Evolutionary conservation across 768 basidiomycete species (phyloP).

Genomic region (Wakefieldia striispora): DNA sequence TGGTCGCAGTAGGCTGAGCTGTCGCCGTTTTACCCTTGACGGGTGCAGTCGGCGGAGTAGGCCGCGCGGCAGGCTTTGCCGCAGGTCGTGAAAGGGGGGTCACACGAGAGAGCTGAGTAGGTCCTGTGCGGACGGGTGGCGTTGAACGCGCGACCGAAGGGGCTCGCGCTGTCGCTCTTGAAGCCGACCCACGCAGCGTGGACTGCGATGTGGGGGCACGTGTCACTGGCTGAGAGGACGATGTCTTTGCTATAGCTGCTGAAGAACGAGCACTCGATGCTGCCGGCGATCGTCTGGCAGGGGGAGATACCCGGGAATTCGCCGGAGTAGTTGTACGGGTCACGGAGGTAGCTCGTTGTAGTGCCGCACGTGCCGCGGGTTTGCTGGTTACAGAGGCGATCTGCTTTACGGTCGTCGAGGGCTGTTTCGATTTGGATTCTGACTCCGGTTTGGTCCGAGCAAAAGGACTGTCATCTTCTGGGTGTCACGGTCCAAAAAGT

Average conservation of each 20-base stretch:
- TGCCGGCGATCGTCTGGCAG: slow-evolving; percentile 7
- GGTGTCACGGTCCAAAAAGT: not conserved
- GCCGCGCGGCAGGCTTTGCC: slow-evolving; percentile 6
- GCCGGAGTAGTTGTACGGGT: not conserved
- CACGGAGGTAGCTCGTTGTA: slow-evolving; percentile 4
- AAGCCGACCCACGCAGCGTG: slow-evolving; percentile 10
- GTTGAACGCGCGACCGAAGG: slow-evolving; percentile 15
- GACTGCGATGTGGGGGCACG: slow-evolving; percentile 26
- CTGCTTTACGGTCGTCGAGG: not conserved
- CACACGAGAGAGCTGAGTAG: slow-evolving; percentile 7
- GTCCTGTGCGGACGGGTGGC: slow-evolving; percentile 11
- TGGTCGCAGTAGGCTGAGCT: not conserved
- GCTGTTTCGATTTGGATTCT: slow-evolving; percentile 8
- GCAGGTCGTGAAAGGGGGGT: slow-evolving; percentile 7
- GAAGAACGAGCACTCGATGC: slow-evolving; percentile 9
- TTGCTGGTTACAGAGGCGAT: not conserved
- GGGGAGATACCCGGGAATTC: slow-evolving; percentile 10
- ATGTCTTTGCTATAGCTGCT: not conserved
- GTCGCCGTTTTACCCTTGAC: slow-evolving; percentile 9
- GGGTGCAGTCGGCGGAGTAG: slow-evolving; percentile 2
- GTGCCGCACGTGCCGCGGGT: slow-evolving; percentile 4
- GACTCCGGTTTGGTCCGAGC: slow-evolving; percentile 9
- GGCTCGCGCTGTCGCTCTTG: slow-evolving; percentile 20
- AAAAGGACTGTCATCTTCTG: slow-evolving; percentile 33
- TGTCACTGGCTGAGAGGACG: slow-evolving; percentile 21